Percentiles rank a stretch among this genome's conserved stretches.
phyloP scores from a whole-genome alignment of 768 basidiomycete species.

The Rhizopogon salebrosus region DNA sequence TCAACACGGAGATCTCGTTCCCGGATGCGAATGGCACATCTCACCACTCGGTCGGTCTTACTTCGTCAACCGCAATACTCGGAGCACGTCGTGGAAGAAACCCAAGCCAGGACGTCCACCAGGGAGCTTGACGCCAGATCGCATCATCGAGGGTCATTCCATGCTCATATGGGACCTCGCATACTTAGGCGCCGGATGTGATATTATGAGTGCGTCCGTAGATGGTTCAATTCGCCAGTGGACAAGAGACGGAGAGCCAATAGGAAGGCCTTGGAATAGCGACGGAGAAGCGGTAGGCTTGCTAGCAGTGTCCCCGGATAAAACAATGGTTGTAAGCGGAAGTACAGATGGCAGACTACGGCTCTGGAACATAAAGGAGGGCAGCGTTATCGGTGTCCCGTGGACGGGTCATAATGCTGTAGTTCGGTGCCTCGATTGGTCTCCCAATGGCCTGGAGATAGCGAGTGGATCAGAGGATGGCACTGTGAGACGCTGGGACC shows the following conservation, averaged over 20 bases:
- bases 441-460: slow-evolving; percentile 7
- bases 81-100: not conserved
- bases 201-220: not conserved
- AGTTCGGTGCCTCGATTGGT: slow-evolving; percentile 6
- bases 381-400: not conserved
- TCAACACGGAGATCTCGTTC: too few species aligned
- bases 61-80: too few species aligned
- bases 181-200: not conserved
- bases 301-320: not conserved
- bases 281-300: not conserved
- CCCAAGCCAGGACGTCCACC: not conserved
- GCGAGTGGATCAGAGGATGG: too few species aligned
- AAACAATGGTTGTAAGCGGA: not conserved
- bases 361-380: not conserved
- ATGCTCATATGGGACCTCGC: not conserved
- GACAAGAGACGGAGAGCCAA: not conserved
- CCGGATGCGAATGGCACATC: too few species aligned
- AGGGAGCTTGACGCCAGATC: not conserved
- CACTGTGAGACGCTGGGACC: slow-evolving; percentile 11
- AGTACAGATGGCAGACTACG: not conserved
- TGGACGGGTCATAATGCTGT: not conserved
- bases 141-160: not conserved
- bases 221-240: too few species aligned
- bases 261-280: not conserved
- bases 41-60: too few species aligned